Evolutionary conservation across 768 basidiomycete species (phyloP).

Genomic region (Cystobasidiopsis lactophilus): DNA sequence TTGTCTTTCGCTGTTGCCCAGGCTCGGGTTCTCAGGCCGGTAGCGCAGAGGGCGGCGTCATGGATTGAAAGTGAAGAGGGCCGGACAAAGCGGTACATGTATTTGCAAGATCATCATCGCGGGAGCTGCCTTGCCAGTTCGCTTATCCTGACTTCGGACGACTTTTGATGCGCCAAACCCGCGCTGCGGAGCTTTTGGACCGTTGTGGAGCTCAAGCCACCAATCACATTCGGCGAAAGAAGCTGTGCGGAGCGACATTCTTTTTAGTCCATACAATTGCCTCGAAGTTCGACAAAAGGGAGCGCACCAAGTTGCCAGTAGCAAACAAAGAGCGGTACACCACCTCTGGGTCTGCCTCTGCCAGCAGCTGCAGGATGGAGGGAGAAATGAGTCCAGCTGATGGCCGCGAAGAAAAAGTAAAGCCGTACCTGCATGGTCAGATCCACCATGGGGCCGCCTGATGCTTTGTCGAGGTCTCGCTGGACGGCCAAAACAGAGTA

Average conservation of each 20-base stretch:
- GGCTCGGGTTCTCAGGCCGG: no score
- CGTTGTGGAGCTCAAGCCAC: background rate
- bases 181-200: background rate
- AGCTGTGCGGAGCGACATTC: background rate
- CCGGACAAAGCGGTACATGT: no score
- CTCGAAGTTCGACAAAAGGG: background rate
- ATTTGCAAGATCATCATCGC: no score
- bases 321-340: constrained; percentile 24
- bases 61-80: no score
- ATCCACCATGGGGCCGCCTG: constrained; percentile 15
- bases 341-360: constrained; percentile 21
- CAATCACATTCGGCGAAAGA: constrained; percentile 1
- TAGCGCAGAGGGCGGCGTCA: no score
- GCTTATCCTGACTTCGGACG: background rate
- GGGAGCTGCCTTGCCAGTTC: no score
- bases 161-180: background rate
- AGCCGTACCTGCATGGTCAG: constrained; percentile 15
- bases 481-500: constrained; percentile 20
- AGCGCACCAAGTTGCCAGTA: constrained; percentile 23
- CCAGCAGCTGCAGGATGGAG: background rate
- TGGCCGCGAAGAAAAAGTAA: background rate
- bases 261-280: no score
- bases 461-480: constrained; percentile 10
- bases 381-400: background rate
- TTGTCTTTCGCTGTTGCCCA: no score